These are phyloP conservation scores for Galeopsis tetrahit DNA, from an alignment of 257 asterid genomes.

Conservation along the genomic window DNA sequence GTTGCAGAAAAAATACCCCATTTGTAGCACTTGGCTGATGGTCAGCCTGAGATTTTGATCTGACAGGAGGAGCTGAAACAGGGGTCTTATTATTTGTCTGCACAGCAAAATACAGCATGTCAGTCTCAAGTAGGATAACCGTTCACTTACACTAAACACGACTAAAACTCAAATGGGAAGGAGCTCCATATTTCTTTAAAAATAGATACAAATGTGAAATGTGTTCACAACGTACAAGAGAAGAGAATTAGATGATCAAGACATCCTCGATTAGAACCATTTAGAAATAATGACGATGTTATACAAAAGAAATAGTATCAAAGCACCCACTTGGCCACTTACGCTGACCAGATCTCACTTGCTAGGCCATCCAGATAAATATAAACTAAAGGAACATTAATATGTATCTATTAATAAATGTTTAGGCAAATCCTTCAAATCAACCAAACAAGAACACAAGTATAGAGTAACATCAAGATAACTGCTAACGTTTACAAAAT, in stretches of 20 bases:
- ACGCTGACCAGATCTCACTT: conserved; percentile 9
- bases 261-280: conserved; percentile 5
- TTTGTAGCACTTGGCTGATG: conserved; percentile 50
- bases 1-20: conserved; percentile 50
- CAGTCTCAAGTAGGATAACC: conserved; percentile 14
- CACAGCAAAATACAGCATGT: conserved; percentile 29
- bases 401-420: conserved; percentile 13
- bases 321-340: conserved; percentile 9
- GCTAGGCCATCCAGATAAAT: neutral
- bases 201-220: neutral
- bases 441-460: neutral
- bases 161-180: conserved; percentile 4
- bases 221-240: neutral
- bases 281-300: neutral
- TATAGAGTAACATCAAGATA: neutral
- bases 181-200: neutral
- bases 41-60: conserved; percentile 49
- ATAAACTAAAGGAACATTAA: neutral
- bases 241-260: neutral
- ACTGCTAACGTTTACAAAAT: conserved; percentile 8
- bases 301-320: conserved; percentile 13
- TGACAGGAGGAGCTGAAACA: conserved; percentile 46
- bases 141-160: neutral
- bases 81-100: conserved; percentile 64
- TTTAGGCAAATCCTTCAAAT: neutral